Conservation (phyloP, 202 grass and related monocot species). For the Brachypodium distachyon region DNA sequence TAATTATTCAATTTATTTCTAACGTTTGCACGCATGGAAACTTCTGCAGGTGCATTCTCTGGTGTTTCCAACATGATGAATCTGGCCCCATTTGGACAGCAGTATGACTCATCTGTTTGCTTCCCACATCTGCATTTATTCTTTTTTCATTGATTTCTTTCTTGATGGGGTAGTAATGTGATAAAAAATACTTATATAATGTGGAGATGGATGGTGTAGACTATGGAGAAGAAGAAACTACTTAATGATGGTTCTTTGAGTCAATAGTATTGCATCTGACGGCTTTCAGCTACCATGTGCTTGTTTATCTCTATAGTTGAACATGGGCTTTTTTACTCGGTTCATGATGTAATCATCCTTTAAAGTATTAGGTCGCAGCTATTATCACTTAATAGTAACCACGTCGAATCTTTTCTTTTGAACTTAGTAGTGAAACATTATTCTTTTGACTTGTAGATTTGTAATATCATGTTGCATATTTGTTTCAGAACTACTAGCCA, state of each 20-base stretch:
- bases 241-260: conserved; percentile 3
- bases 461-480: conserved; percentile 6
- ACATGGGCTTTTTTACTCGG: neutral
- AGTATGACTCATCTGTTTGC: conserved; percentile 35
- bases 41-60: conserved; percentile 35
- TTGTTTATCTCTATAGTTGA: neutral
- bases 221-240: conserved; percentile 2
- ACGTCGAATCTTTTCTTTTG: neutral
- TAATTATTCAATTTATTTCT: neutral
- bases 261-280: neutral
- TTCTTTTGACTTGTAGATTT: conserved; percentile 2
- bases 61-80: conserved; percentile 19
- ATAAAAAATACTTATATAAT: neutral
- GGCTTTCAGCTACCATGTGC: neutral
- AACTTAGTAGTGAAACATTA: neutral
- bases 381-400: neutral
- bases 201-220: neutral
- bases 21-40: conserved; percentile 15
- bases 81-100: conserved; percentile 36
- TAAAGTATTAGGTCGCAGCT: neutral
- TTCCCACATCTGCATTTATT: conserved; percentile 8
- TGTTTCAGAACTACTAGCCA: conserved; percentile 45
- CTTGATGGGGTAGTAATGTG: neutral
- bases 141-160: neutral
- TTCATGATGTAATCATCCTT: neutral